Evolutionary conservation across 768 basidiomycete species (phyloP), one percentile per base, ranked within the genome.

Genomic region (Hypholoma sublateritium): DNA sequence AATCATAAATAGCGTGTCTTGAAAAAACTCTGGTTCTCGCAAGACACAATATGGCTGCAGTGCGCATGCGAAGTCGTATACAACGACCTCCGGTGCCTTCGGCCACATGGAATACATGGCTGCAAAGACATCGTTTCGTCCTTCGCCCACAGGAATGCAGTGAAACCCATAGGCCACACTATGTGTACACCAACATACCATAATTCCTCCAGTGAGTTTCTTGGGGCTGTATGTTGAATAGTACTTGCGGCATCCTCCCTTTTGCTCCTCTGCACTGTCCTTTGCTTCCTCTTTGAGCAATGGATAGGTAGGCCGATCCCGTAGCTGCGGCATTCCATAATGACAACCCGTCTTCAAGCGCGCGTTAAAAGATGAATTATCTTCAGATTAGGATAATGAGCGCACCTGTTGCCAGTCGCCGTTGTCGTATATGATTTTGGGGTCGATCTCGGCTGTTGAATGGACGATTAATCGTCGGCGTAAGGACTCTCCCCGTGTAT

Each of bases 51-150:
- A 73, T 11, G 71, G 67, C 0, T 62, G 69, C 5, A 72, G 28
- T 3, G 58, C 55, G 43, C 62, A 62, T 4, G 62, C 58, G 34
- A 57, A 62, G 36, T 60, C 59, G 32, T 63, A 63, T 8, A 59
- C 32, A 64, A 74, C 55, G 4, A 58, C 44, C 22, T 65, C 59
- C 7, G 71, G 73, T 2, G 72, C 65, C 19, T 28, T 65, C 13
- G 59, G 45, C 68, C 69, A 75, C 3, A 62, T 62, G 3, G 72
- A 73, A 12, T 69, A 51, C 1, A 75, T 57, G 1, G 74, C 72
- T 1, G 70, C 74, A 54, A 77, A 77, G 0, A 76, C 72, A 59
- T 76, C 71, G 53, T 77, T 75, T 2, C 70, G 44, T 3, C 75
- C 74, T 59, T 76, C 75, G 2, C 64, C 69, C 14, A 59, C 44